A percentile compares a stretch with the other conserved stretches of the same genome.
Evolutionary conservation across 805 yeast species (phyloP).

Genomic region (Yarrowia porcina): DNA sequence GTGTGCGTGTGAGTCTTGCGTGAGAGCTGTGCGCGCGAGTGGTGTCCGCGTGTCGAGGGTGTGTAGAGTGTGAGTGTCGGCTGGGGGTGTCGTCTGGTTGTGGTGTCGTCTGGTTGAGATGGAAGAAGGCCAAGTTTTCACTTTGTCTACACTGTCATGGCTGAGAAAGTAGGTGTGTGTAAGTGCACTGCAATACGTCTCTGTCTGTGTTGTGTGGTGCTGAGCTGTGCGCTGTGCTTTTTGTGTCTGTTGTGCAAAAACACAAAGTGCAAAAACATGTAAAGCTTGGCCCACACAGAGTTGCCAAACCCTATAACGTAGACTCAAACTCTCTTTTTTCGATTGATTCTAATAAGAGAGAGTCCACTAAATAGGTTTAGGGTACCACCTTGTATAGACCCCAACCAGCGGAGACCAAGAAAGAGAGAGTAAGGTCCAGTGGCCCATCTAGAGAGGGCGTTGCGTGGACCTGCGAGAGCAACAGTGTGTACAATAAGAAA

Average conservation of each 20-base stretch:
- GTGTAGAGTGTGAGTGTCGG: too few relatives aligned
- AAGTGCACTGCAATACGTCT: constrained; percentile 13
- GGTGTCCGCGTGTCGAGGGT: too few relatives aligned
- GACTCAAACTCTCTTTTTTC: not conserved
- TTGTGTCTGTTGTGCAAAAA: constrained; percentile 21
- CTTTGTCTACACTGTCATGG: constrained; percentile 19
- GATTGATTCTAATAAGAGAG: constrained; percentile 4
- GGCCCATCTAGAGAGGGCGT: not conserved
- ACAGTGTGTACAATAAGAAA: too few relatives aligned
- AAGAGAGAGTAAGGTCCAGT: constrained; percentile 4
- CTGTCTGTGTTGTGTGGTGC: constrained; percentile 21
- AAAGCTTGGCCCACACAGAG: not conserved
- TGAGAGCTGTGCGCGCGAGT: not conserved
- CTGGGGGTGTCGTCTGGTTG: not conserved
- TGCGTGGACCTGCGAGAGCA: not conserved
- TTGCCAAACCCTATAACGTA: constrained; percentile 1
- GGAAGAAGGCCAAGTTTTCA: constrained; percentile 9
- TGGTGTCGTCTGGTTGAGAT: not conserved
- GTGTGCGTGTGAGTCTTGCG: not conserved
- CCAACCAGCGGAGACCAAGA: not conserved
- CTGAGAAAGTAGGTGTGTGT: constrained; percentile 14
- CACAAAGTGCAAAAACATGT: constrained; percentile 3
- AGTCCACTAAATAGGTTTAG: constrained; percentile 8
- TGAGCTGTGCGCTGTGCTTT: constrained; percentile 21
- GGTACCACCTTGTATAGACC: constrained; percentile 13